A percentile compares a stretch with the other conserved stretches of the same genome.
These are phyloP conservation scores for Clarkia xantiana DNA, from an alignment of 345 rosid genomes.

Conservation along the genomic window DNA sequence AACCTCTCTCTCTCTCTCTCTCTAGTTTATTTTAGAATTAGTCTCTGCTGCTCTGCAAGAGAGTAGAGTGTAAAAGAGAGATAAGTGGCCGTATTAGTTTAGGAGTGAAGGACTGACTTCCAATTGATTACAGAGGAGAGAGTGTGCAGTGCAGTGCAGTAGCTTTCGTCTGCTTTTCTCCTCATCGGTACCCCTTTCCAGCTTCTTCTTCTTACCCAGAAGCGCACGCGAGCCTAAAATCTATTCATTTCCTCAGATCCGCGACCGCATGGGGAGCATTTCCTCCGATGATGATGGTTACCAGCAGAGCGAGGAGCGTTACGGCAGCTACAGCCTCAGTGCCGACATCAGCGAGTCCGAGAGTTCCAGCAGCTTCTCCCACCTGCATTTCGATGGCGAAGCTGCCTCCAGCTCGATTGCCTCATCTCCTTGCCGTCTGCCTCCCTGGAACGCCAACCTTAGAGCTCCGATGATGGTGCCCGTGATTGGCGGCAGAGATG, in stretches of 20 bases:
- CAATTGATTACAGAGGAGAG: too few relatives aligned
- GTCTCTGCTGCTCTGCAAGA: too few relatives aligned
- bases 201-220: too few relatives aligned
- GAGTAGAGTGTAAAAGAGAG: too few relatives aligned
- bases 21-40: too few relatives aligned
- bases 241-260: not conserved
- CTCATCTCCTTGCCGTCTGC: constrained; percentile 34
- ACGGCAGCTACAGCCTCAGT: constrained; percentile 88
- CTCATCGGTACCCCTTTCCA: too few relatives aligned
- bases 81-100: too few relatives aligned
- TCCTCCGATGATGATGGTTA: constrained; percentile 46
- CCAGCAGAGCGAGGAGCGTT: constrained; percentile 47
- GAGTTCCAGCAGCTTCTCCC: constrained; percentile 76
- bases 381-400: constrained; percentile 51
- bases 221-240: too few relatives aligned
- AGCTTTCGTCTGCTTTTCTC: too few relatives aligned
- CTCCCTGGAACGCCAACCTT: constrained; percentile 30
- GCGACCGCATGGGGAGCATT: constrained; percentile 39
- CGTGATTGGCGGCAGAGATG: constrained; percentile 16
- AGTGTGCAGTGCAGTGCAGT: too few relatives aligned
- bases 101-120: too few relatives aligned
- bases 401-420: constrained; percentile 47
- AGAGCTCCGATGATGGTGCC: constrained; percentile 22
- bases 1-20: too few relatives aligned
- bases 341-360: constrained; percentile 95